Evolutionary conservation across 768 basidiomycete species (phyloP).

Genomic region (Tylopilus rubrobrunneus): DNA sequence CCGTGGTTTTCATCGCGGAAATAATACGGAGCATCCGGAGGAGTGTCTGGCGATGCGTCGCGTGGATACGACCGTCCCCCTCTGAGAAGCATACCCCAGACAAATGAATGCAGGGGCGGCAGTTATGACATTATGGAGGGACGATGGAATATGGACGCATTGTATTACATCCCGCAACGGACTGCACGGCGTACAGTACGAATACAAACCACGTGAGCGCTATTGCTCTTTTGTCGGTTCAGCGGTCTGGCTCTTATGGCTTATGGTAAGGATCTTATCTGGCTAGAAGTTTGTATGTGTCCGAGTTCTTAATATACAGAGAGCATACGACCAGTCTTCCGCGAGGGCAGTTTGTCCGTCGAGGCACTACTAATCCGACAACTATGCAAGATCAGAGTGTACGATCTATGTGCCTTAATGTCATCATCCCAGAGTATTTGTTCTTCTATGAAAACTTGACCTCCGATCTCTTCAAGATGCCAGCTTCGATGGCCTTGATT

Average conservation of each 20-base stretch:
- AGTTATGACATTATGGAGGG: background rate
- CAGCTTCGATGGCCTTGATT: constrained; percentile 29
- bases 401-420: background rate
- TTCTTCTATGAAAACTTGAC: constrained; percentile 14
- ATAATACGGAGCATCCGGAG: constrained; percentile 5
- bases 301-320: background rate
- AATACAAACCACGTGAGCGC: constrained; percentile 3
- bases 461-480: constrained; percentile 22
- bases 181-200: constrained; percentile 3
- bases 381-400: too few species aligned
- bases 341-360: background rate
- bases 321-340: background rate
- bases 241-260: background rate
- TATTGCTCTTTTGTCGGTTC: background rate
- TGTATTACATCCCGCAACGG: background rate
- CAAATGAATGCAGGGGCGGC: background rate
- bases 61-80: constrained; percentile 9
- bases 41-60: constrained; percentile 10
- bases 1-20: constrained; percentile 10
- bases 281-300: background rate
- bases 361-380: too few species aligned
- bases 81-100: constrained; percentile 7
- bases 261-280: background rate
- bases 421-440: background rate
- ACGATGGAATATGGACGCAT: background rate